phyloP scores from a whole-genome alignment of 306 rosid species.

The Acmispon strigosus region DNA sequence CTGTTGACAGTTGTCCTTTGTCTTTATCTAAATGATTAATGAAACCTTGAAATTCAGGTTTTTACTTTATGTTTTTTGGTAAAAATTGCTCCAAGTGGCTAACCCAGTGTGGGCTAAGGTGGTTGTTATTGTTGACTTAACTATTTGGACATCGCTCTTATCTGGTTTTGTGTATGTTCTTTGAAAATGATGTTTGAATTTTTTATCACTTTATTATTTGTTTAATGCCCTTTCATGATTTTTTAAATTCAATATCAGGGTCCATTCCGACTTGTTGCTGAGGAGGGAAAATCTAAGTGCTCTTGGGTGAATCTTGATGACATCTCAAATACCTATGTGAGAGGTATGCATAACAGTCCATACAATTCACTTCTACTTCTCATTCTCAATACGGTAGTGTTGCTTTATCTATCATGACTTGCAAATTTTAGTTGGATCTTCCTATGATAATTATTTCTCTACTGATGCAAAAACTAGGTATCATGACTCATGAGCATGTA shows the following conservation, averaged over 20 bases:
- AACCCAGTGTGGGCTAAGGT: not conserved
- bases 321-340: conserved; percentile 67
- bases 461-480: not conserved
- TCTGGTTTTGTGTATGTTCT: too few relatives aligned
- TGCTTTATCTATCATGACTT: not conserved
- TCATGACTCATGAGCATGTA: not conserved
- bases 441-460: not conserved
- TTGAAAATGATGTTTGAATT: not conserved
- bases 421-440: conserved; percentile 8
- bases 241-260: conserved; percentile 44
- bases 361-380: not conserved
- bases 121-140: not conserved
- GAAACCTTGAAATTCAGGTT: not conserved
- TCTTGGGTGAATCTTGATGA: conserved; percentile 98
- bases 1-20: not conserved
- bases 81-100: not conserved
- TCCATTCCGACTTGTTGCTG: conserved; percentile 92
- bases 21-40: not conserved
- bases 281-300: conserved; percentile 96
- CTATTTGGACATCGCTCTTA: not conserved
- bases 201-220: not conserved
- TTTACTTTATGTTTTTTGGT: not conserved
- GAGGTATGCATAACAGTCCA: conserved; percentile 51
- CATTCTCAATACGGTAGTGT: not conserved
- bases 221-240: not conserved